Percentiles rank a stretch among this genome's conserved stretches.
phyloP scores from a whole-genome alignment of 768 basidiomycete genomes.

The Gymnopilus junonius region DNA sequence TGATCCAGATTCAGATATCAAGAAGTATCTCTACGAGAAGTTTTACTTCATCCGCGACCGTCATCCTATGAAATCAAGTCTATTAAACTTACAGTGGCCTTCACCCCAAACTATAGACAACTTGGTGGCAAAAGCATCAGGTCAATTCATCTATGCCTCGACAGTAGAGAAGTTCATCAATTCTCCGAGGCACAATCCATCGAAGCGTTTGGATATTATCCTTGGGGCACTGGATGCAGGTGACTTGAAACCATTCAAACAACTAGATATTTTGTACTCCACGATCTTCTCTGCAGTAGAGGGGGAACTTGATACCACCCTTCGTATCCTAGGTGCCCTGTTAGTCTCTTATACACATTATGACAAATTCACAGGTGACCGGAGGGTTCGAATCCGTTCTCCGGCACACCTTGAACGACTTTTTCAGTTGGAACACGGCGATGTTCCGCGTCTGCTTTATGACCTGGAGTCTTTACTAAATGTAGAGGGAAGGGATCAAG shows the following conservation, averaged over 20 bases:
- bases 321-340: not conserved
- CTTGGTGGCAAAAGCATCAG: constrained; percentile 2
- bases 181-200: not conserved
- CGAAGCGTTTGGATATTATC: not conserved
- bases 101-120: not conserved
- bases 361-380: not conserved
- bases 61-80: not conserved
- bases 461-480: not conserved
- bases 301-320: not conserved
- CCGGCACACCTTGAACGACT: not conserved
- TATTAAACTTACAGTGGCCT: not conserved
- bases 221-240: not conserved
- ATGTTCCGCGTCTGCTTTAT: not conserved
- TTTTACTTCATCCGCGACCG: constrained; percentile 11
- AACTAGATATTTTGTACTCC: constrained; percentile 1
- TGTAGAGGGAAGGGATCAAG: not conserved
- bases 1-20: constrained; percentile 18
- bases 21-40: constrained; percentile 11
- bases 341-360: not conserved
- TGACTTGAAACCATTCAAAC: not conserved
- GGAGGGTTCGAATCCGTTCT: not conserved
- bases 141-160: constrained; percentile 16
- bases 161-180: constrained; percentile 11
- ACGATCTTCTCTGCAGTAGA: not conserved
- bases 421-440: not conserved